Percentiles rank a stretch among this genome's conserved stretches.
Evolutionary conservation across 2,329 filamentous ascomycete species (phyloP).

Genomic region (Phaeomoniella chlamydospora): DNA sequence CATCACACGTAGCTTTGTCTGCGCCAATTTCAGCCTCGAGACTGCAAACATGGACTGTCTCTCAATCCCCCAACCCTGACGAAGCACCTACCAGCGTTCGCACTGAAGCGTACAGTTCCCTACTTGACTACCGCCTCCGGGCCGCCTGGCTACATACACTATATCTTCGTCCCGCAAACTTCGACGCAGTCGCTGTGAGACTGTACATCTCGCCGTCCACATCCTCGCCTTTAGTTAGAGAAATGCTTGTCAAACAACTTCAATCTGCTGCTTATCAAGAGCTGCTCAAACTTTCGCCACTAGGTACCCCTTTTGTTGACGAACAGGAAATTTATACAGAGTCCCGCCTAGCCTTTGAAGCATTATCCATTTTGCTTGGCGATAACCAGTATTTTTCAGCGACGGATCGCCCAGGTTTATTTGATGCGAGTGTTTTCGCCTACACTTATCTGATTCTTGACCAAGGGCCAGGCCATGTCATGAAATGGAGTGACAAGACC

Average conservation of each 20-base stretch:
- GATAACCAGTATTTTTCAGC: conserved; percentile 48
- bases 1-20: conserved; percentile 20
- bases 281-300: conserved; percentile 46
- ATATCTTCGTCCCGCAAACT: conserved; percentile 60
- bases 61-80: conserved; percentile 28
- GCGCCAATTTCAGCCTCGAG: conserved; percentile 47
- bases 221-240: conserved; percentile 46
- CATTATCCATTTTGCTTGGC: conserved; percentile 45
- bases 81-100: conserved; percentile 16
- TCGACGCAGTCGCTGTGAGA: conserved; percentile 45
- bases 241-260: conserved; percentile 51
- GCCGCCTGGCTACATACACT: conserved; percentile 79
- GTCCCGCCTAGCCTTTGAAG: conserved; percentile 47
- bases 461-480: conserved; percentile 17
- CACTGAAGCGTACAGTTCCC: conserved; percentile 61
- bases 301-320: conserved; percentile 37
- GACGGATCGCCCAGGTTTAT: conserved; percentile 46
- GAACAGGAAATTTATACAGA: conserved; percentile 43
- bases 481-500: conserved; percentile 51
- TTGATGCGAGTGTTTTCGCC: conserved; percentile 81
- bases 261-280: conserved; percentile 59
- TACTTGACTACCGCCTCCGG: conserved; percentile 64
- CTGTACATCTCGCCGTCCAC: conserved; percentile 58
- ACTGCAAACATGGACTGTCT: conserved; percentile 55
- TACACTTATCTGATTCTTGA: conserved; percentile 74